Evolutionary conservation across 2,329 filamentous ascomycete species (phyloP).

Genomic region (Aspergillus quadrilineatus): DNA sequence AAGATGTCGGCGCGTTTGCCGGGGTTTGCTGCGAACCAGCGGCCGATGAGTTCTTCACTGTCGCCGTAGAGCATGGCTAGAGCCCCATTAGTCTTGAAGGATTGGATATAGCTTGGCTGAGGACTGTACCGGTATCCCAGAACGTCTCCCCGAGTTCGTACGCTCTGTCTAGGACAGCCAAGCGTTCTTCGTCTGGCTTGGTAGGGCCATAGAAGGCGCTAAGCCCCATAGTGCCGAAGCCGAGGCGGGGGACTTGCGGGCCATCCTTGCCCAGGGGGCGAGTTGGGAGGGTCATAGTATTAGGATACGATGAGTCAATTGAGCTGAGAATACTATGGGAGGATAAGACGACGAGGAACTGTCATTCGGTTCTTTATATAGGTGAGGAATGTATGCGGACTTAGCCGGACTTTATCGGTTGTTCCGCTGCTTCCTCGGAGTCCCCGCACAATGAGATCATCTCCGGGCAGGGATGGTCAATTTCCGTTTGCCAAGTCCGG

Average conservation of each 20-base stretch:
- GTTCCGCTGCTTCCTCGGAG: background rate
- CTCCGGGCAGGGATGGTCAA: too few relatives aligned
- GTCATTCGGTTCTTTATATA: background rate
- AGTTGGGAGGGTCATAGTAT: constrained; percentile 18
- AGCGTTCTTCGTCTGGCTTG: constrained; percentile 43
- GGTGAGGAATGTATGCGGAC: background rate
- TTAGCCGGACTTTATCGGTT: background rate
- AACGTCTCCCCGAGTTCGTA: constrained; percentile 44
- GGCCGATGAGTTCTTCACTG: constrained; percentile 49
- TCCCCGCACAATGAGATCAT: too few relatives aligned
- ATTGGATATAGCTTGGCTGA: background rate
- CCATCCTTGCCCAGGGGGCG: constrained; percentile 30
- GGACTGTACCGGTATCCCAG: constrained; percentile 42
- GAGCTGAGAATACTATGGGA: background rate
- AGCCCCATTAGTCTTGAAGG: background rate
- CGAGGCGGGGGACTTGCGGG: constrained; percentile 28
- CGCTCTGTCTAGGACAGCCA: constrained; percentile 48
- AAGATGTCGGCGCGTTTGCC: constrained; percentile 51
- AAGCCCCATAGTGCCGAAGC: constrained; percentile 31
- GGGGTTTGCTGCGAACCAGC: constrained; percentile 48
- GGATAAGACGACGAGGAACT: background rate
- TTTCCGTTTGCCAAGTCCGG: too few relatives aligned
- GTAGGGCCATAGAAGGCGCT: constrained; percentile 31
- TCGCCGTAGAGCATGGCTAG: constrained; percentile 44
- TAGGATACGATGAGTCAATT: background rate